A percentile compares a stretch with the other conserved stretches of the same genome.
Evolutionary conservation across 257 asterid genomes (phyloP).

Genomic region (Jacaranda mimosifolia): DNA sequence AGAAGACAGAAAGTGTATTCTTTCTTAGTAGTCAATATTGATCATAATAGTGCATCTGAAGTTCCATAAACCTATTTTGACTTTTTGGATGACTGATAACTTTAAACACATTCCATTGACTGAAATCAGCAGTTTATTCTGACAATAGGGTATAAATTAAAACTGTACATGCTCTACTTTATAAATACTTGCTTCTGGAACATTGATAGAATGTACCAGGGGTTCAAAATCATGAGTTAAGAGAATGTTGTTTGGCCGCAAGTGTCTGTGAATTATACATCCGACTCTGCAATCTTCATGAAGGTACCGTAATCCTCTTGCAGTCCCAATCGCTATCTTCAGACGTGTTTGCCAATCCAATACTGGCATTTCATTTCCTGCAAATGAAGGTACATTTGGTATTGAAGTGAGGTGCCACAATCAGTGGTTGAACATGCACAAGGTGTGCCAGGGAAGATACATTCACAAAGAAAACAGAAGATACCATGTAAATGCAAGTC

Average conservation of each 20-base stretch:
- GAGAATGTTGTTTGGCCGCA: constrained; percentile 86
- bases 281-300: constrained; percentile 98
- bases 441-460: not conserved
- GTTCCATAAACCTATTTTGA: not conserved
- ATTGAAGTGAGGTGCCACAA: constrained; percentile 1
- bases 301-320: constrained; percentile 92
- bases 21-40: not conserved
- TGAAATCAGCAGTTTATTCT: not conserved
- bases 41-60: not conserved
- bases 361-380: constrained; percentile 55
- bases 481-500: constrained; percentile 88
- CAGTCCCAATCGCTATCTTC: constrained; percentile 86
- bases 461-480: constrained; percentile 23
- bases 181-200: constrained; percentile 28
- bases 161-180: not conserved
- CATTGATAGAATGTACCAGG: constrained; percentile 54
- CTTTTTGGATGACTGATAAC: not conserved
- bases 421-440: constrained; percentile 8
- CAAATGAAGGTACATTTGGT: constrained; percentile 33
- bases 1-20: not conserved
- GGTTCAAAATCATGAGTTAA: constrained; percentile 93
- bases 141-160: not conserved
- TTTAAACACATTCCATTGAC: too few relatives aligned
- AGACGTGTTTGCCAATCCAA: constrained; percentile 78
- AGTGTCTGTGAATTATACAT: constrained; percentile 77